These are phyloP conservation scores for Penicillium paradoxum DNA, from an alignment of 495 filamentous ascomycete species.

Conservation along the genomic window DNA sequence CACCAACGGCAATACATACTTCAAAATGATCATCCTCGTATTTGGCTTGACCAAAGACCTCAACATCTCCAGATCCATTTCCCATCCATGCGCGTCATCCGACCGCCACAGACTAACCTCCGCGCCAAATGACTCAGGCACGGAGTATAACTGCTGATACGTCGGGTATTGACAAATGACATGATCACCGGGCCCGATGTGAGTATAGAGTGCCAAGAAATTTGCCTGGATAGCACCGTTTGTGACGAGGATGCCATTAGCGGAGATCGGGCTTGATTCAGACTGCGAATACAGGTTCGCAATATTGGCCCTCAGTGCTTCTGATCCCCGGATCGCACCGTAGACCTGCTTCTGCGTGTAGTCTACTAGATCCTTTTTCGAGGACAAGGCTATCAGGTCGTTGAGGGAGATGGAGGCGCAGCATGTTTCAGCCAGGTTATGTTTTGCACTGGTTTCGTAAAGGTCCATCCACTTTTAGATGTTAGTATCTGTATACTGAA, in stretches of 20 bases:
- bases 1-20: constrained; percentile 32
- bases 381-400: constrained; percentile 55
- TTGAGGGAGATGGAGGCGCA: constrained; percentile 72
- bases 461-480: constrained; percentile 78
- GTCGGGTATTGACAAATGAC: constrained; percentile 86
- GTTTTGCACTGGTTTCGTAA: constrained; percentile 66
- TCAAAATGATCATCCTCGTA: constrained; percentile 67
- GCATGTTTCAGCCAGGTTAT: constrained; percentile 87
- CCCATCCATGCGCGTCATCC: constrained; percentile 55
- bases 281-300: constrained; percentile 57
- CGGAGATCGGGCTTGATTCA: constrained; percentile 39
- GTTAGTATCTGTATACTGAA: not conserved
- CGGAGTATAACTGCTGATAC: constrained; percentile 79
- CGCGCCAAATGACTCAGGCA: constrained; percentile 72
- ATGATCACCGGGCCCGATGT: constrained; percentile 75
- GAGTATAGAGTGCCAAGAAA: constrained; percentile 66
- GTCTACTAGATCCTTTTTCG: constrained; percentile 34
- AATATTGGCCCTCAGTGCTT: constrained; percentile 56
- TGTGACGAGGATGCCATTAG: constrained; percentile 67
- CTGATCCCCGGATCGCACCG: constrained; percentile 64
- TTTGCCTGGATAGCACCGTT: constrained; percentile 83
- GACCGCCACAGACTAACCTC: constrained; percentile 76
- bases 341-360: constrained; percentile 57
- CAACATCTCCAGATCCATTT: constrained; percentile 61
- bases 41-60: constrained; percentile 61